Evolutionary conservation across 768 basidiomycete species (phyloP).

Genomic region (Omphalotus guepiniiformis): DNA sequence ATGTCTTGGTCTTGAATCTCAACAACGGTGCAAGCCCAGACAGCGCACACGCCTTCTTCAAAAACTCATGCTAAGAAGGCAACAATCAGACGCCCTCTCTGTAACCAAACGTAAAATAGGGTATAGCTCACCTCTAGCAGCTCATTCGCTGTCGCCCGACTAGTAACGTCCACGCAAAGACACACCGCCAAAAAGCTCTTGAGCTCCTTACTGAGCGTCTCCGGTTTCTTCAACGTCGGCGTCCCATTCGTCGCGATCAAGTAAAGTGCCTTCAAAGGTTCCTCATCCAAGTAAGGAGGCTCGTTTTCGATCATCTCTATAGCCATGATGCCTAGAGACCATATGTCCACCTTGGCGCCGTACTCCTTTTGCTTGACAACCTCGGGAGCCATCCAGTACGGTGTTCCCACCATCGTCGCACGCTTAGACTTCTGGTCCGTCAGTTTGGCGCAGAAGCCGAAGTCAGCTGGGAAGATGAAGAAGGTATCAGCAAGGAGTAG

Average conservation of each 20-base stretch:
- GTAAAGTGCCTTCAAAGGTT: conserved; percentile 91
- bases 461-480: conserved; percentile 62
- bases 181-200: conserved; percentile 98
- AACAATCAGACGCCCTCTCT: conserved; percentile 10
- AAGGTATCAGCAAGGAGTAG: neutral
- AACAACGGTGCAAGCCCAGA: conserved; percentile 83
- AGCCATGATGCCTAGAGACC: conserved; percentile 97
- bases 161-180: conserved; percentile 93
- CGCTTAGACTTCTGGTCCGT: conserved; percentile 96
- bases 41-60: conserved; percentile 82
- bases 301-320: conserved; percentile 99
- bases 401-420: conserved; percentile 97
- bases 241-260: conserved; percentile 98
- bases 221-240: conserved; percentile 95
- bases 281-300: conserved; percentile 93
- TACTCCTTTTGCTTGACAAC: conserved; percentile 97
- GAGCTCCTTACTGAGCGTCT: conserved; percentile 84
- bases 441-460: conserved; percentile 94
- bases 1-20: conserved; percentile 64
- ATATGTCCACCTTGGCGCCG: conserved; percentile 94
- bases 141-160: conserved; percentile 86
- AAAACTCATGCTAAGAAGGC: conserved; percentile 80
- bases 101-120: neutral
- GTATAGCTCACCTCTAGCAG: conserved; percentile 63
- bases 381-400: conserved; percentile 99